Evolutionary conservation across 148 eudicot genomes (phyloP).

Genomic region (Silene conica): DNA sequence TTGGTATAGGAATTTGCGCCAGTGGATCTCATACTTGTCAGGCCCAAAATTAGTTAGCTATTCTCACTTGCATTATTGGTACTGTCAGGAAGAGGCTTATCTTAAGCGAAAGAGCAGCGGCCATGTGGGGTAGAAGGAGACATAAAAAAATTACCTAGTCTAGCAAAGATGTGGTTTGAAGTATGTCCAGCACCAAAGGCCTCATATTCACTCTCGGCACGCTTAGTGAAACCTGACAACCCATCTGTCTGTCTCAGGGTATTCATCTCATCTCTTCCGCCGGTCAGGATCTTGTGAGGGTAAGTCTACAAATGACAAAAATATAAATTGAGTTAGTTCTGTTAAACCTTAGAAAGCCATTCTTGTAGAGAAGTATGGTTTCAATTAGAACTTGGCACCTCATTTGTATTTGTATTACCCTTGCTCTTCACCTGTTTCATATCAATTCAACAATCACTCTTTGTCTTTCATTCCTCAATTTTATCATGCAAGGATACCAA

Average conservation of each 20-base stretch:
- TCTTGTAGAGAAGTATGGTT: neutral
- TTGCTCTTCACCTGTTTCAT: too few species aligned
- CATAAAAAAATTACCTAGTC: slow-evolving; percentile 52
- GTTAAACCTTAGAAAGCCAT: too few species aligned
- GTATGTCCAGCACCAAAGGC: slow-evolving; percentile 89
- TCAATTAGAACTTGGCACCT: slow-evolving; percentile 65
- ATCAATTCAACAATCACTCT: too few species aligned
- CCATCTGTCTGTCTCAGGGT: slow-evolving; percentile 90
- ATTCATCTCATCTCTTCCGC: slow-evolving; percentile 79
- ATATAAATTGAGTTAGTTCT: neutral
- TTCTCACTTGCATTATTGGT: neutral
- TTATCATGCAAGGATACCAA: neutral
- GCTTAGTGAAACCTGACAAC: slow-evolving; percentile 77
- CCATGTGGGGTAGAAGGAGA: neutral
- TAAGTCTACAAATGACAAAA: slow-evolving; percentile 49
- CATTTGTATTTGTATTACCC: slow-evolving; percentile 28
- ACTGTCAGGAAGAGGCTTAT: neutral
- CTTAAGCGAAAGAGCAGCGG: neutral
- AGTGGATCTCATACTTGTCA: too few species aligned
- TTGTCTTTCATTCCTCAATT: neutral
- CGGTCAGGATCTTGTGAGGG: slow-evolving; percentile 93
- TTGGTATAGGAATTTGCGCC: neutral
- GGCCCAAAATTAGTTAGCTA: neutral
- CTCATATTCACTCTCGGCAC: slow-evolving; percentile 85
- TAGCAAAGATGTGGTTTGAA: slow-evolving; percentile 88